phyloP scores from a whole-genome alignment of 2,329 filamentous ascomycete species.

The Aaosphaeria pasadenensis region DNA sequence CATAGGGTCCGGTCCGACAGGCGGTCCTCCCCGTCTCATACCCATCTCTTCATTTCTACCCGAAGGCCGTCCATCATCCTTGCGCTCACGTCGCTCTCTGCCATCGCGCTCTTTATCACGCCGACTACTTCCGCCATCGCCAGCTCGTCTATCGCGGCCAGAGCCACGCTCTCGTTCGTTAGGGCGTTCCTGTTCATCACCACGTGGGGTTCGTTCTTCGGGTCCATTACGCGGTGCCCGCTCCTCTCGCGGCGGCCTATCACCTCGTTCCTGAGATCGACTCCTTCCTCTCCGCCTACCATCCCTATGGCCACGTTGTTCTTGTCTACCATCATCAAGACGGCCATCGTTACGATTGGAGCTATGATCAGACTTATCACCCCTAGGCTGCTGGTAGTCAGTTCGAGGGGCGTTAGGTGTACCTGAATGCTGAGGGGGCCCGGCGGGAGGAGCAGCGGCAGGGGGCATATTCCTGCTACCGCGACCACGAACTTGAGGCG shows the following conservation, averaged over 20 bases:
- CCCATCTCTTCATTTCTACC: constrained; percentile 8
- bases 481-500: constrained; percentile 23
- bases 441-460: constrained; percentile 16
- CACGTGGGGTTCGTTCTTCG: constrained; percentile 12
- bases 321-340: constrained; percentile 23
- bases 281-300: constrained; percentile 22
- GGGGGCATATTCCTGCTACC: constrained; percentile 22
- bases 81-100: constrained; percentile 18
- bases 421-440: constrained; percentile 20
- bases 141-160: constrained; percentile 11
- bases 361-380: constrained; percentile 14
- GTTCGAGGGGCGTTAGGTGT: constrained; percentile 17
- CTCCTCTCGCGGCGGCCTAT: constrained; percentile 22
- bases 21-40: constrained; percentile 5
- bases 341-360: constrained; percentile 14
- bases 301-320: constrained; percentile 27
- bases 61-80: constrained; percentile 6
- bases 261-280: constrained; percentile 20
- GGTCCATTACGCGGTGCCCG: constrained; percentile 19
- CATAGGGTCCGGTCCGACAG: constrained; percentile 5
- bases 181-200: constrained; percentile 21
- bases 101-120: constrained; percentile 19
- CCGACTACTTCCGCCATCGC: constrained; percentile 9
- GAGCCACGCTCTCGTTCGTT: constrained; percentile 15
- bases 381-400: constrained; percentile 20